These are phyloP conservation scores for Sinapis alba DNA, from an alignment of 441 rosid species.

Conservation along the genomic window DNA sequence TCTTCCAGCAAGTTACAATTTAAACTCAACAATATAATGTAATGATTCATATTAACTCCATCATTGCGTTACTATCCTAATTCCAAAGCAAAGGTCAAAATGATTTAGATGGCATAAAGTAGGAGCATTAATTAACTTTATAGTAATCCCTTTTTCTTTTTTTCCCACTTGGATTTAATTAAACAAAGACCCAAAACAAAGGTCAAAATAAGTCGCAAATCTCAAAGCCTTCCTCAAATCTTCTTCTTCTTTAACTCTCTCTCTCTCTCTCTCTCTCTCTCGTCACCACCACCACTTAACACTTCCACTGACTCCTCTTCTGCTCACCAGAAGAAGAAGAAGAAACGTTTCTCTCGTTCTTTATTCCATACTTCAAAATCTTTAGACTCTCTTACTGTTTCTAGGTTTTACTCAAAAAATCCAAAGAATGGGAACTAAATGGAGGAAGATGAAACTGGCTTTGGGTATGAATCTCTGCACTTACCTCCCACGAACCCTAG, in stretches of 20 bases:
- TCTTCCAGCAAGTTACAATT: too few relatives aligned
- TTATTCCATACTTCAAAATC: slow-evolving; percentile 38
- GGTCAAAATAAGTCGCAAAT: slow-evolving; percentile 53
- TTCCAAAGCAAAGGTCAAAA: slow-evolving; percentile 28
- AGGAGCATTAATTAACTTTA: slow-evolving; percentile 35
- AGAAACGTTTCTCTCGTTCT: slow-evolving; percentile 41
- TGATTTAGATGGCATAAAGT: slow-evolving; percentile 24
- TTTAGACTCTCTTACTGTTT: slow-evolving; percentile 22
- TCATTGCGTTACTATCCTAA: neutral
- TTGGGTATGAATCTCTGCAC: slow-evolving; percentile 82
- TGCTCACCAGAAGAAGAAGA: slow-evolving; percentile 49
- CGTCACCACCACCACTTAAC: slow-evolving; percentile 36
- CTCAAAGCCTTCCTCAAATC: slow-evolving; percentile 35
- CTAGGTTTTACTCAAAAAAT: slow-evolving; percentile 18
- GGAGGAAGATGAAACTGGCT: slow-evolving; percentile 94
- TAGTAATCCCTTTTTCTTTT: slow-evolving; percentile 34
- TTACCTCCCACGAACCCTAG: slow-evolving; percentile 80
- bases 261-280: slow-evolving; percentile 25
- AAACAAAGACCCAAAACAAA: slow-evolving; percentile 39
- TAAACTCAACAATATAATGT: neutral
- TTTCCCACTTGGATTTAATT: slow-evolving; percentile 20
- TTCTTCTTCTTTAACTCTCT: slow-evolving; percentile 23
- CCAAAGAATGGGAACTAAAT: slow-evolving; percentile 71
- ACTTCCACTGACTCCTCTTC: slow-evolving; percentile 36
- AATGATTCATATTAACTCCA: neutral